Base-by-base conservation (phyloP, 2,329 filamentous ascomycete genomes). In the Stachybotrys chartarum region DNA sequence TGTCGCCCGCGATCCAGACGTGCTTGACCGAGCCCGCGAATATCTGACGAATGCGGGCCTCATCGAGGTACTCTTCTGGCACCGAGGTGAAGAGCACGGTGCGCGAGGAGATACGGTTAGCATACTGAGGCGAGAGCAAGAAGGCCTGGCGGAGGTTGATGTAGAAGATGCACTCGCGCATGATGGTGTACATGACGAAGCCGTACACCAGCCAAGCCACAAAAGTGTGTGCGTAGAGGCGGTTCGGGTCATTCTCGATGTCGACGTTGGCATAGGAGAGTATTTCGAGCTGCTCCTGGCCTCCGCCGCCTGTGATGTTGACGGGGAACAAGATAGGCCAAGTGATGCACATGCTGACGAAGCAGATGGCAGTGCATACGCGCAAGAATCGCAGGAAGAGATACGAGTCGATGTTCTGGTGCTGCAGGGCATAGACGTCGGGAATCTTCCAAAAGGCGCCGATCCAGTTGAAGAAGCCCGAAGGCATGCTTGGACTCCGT, bases 101-200 rank as follows among this genome's bases (percentile, higher is more conserved):
- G 31, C 91, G 84, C 0, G 92, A 91, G 0, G 93, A 97, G 47
- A 97, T 84, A 17, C 92, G 87, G 61, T 86, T 87, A 31, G 91
- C 83, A 66, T 96, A 93, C 52, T 88, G 78, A 1, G 90, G 91
- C 2, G 91, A 90, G 55, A 96, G 79, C n/a, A 92, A 83, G 74
- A 95, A 97, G 1, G 93, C 93, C 73, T 97, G 94, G 60, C 93
- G 89, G 53, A 97, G 74, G 64, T 96, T 96, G 75, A 97, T 90
- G 71, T 91, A 96, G 80, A 87, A 97, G 64, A 99, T 87, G 67
- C 86, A 86, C 72, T 99, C 94, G 58, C 94, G 85, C 32, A 90
- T 90, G 54, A 99, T 84, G 65, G 91, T 90, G 72, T 91, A 93
- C 71, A 97, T 86, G 57, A 99, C 80, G 69, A 97, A 97, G 55